phyloP scores from a whole-genome alignment of 2,329 filamentous ascomycete genomes.

The Dendrostoma leiphaemia region DNA sequence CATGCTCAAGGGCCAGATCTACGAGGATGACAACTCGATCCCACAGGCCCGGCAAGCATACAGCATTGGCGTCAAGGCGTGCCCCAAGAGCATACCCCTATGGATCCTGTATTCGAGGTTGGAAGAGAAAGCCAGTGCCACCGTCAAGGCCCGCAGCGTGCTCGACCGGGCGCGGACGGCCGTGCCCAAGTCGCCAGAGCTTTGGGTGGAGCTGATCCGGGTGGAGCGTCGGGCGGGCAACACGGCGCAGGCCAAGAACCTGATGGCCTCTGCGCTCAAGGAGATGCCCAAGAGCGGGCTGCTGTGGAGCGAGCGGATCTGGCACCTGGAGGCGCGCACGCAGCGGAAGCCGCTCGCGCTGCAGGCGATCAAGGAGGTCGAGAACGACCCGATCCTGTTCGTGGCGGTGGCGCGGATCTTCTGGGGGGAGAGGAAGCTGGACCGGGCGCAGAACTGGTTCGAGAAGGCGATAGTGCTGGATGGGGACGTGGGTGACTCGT shows the following conservation, averaged over 20 bases:
- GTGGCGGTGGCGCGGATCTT: slow-evolving; percentile 93
- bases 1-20: slow-evolving; percentile 99
- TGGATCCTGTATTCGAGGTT: slow-evolving; percentile 88
- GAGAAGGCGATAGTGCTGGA: slow-evolving; percentile 91
- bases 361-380: slow-evolving; percentile 95
- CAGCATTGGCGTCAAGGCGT: slow-evolving; percentile 81
- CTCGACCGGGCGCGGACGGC: slow-evolving; percentile 88
- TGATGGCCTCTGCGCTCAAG: slow-evolving; percentile 92
- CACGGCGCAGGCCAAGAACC: slow-evolving; percentile 75
- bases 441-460: slow-evolving; percentile 96
- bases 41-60: slow-evolving; percentile 89
- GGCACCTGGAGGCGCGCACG: slow-evolving; percentile 86
- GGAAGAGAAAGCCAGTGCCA: slow-evolving; percentile 78
- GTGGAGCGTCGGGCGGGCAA: slow-evolving; percentile 89
- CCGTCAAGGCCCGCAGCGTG: slow-evolving; percentile 90
- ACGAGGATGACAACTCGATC: slow-evolving; percentile 76
- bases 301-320: slow-evolving; percentile 92
- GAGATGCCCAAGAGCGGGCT: slow-evolving; percentile 85
- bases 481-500: slow-evolving; percentile 83
- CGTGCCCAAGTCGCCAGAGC: slow-evolving; percentile 76
- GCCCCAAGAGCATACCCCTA: slow-evolving; percentile 77
- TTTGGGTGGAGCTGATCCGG: slow-evolving; percentile 93
- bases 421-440: slow-evolving; percentile 87
- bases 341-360: slow-evolving; percentile 88
- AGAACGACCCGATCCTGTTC: slow-evolving; percentile 86